Percentiles rank a stretch among this genome's conserved stretches.
These are phyloP conservation scores for Umbelopsis vinacea DNA, from an alignment of 192 early-diverging fungal species.

Conservation along the genomic window DNA sequence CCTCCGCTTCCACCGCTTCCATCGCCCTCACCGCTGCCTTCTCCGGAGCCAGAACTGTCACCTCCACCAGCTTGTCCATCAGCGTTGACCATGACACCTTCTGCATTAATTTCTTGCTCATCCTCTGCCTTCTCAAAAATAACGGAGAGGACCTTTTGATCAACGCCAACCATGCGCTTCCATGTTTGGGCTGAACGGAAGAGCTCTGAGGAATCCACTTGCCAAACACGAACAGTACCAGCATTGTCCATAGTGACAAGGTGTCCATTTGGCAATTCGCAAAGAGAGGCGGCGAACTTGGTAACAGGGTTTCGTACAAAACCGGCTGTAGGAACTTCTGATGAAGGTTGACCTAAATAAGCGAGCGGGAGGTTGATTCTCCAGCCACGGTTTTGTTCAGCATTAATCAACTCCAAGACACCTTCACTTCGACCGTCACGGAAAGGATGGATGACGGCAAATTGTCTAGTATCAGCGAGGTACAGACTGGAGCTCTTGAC, in stretches of 20 bases:
- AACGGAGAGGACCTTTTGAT: constrained; percentile 55
- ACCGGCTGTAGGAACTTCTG: constrained; percentile 39
- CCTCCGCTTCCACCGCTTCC: constrained; percentile 54
- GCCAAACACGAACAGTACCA: constrained; percentile 61
- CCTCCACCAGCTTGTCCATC: constrained; percentile 40
- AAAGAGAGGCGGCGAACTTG: constrained; percentile 52
- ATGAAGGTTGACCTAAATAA: constrained; percentile 35
- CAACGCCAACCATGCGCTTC: constrained; percentile 65
- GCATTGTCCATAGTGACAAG: constrained; percentile 65
- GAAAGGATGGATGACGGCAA: constrained; percentile 41
- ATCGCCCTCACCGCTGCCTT: constrained; percentile 47
- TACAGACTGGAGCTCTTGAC: constrained; percentile 50
- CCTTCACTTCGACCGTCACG: constrained; percentile 62
- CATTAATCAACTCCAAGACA: constrained; percentile 57
- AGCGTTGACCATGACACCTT: constrained; percentile 18
- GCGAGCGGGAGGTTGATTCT: constrained; percentile 55
- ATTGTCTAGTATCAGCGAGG: constrained; percentile 50
- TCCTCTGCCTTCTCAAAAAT: constrained; percentile 58
- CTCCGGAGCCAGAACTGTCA: constrained; percentile 41
- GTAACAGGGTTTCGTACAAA: constrained; percentile 47
- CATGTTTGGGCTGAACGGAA: constrained; percentile 58
- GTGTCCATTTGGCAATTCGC: constrained; percentile 55
- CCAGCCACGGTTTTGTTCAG: constrained; percentile 52
- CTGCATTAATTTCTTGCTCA: constrained; percentile 31
- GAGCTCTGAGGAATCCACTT: constrained; percentile 57